Conservation (phyloP, 2,329 filamentous ascomycete species). For the Botrytis medusae region DNA sequence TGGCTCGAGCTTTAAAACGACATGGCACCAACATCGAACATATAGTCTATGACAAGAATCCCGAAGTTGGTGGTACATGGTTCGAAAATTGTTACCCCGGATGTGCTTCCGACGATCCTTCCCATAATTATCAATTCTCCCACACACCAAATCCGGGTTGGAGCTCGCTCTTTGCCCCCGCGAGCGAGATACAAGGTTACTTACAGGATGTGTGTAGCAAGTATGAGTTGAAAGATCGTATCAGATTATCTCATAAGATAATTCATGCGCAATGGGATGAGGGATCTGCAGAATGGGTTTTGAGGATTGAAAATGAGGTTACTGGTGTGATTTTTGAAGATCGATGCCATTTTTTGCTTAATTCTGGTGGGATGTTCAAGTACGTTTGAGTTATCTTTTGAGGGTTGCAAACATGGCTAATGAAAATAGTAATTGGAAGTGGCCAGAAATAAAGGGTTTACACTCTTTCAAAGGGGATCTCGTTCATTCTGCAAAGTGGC, state of each 20-base stretch:
- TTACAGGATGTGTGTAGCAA: constrained; percentile 51
- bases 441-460: constrained; percentile 60
- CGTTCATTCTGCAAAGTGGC: constrained; percentile 62
- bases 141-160: constrained; percentile 60
- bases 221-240: constrained; percentile 44
- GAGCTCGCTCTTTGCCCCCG: constrained; percentile 56
- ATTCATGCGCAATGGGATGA: constrained; percentile 33
- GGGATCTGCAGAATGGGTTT: constrained; percentile 19
- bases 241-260: constrained; percentile 48
- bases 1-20: constrained; percentile 49
- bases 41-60: constrained; percentile 57
- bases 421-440: constrained; percentile 51
- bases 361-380: constrained; percentile 55
- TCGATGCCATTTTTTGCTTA: constrained; percentile 49
- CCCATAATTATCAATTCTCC: constrained; percentile 62
- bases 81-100: constrained; percentile 59
- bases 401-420: background rate
- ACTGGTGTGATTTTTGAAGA: constrained; percentile 47
- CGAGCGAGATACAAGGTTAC: constrained; percentile 57
- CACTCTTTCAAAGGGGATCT: constrained; percentile 47
- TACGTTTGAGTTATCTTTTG: constrained; percentile 37
- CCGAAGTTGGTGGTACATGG: constrained; percentile 57
- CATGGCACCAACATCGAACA: constrained; percentile 46
- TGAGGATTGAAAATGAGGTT: constrained; percentile 25
- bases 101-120: constrained; percentile 55